Percentiles rank a stretch among this genome's conserved stretches.
Conservation (phyloP, 2,329 filamentous ascomycete species). For the Penicillium sp. region DNA sequence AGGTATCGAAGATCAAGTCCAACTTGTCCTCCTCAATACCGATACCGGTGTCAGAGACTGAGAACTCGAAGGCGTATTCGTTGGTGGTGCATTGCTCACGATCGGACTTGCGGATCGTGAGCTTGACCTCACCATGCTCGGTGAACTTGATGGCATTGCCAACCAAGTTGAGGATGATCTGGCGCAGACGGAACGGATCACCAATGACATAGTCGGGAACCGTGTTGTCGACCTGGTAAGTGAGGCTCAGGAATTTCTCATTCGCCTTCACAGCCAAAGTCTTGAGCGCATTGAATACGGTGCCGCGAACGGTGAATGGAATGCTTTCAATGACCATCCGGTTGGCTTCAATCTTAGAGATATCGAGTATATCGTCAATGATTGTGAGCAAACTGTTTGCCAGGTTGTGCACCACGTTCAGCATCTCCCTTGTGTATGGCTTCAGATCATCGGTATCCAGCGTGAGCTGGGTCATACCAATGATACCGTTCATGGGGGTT, state of each 20-base stretch:
- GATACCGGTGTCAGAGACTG: constrained; percentile 94
- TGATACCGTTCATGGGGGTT: constrained; percentile 97
- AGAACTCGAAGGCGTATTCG: constrained; percentile 94
- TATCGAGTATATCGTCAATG: constrained; percentile 80
- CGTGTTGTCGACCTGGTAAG: constrained; percentile 89
- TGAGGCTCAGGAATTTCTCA: constrained; percentile 90
- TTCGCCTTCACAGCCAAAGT: constrained; percentile 97
- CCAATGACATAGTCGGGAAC: constrained; percentile 95
- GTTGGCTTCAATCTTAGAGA: constrained; percentile 85
- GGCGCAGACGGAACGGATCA: constrained; percentile 92
- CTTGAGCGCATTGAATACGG: constrained; percentile 96
- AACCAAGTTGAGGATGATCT: constrained; percentile 96
- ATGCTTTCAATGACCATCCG: constrained; percentile 99
- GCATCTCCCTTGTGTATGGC: constrained; percentile 95
- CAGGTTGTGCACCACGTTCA: constrained; percentile 96
- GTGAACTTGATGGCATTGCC: constrained; percentile 99
- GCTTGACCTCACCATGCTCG: constrained; percentile 92
- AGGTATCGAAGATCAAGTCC: constrained; percentile 97
- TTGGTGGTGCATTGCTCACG: constrained; percentile 69
- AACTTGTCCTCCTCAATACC: constrained; percentile 95
- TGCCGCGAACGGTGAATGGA: constrained; percentile 90
- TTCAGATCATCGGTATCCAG: constrained; percentile 94
- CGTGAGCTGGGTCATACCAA: constrained; percentile 96
- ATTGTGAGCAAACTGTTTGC: constrained; percentile 96
- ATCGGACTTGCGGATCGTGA: constrained; percentile 80